These are phyloP conservation scores for Pneumocystis sp. DNA, from an alignment of 1,139 yeast genomes.

Conservation along the genomic window DNA sequence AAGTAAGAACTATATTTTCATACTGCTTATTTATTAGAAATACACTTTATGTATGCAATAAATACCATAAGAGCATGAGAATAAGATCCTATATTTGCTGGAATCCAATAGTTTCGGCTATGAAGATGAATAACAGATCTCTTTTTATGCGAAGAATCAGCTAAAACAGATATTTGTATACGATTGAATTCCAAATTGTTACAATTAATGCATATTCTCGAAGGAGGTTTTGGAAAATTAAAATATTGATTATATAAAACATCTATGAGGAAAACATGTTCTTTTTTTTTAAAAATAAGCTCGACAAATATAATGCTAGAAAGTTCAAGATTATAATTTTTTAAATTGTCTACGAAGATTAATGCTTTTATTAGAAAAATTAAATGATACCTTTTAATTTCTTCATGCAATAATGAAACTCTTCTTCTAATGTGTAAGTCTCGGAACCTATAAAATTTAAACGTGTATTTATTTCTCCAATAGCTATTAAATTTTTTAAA, in stretches of 20 bases:
- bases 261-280: not conserved
- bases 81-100: constrained; percentile 94
- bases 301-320: not conserved
- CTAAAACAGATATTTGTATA: constrained; percentile 25
- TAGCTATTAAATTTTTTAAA: not conserved
- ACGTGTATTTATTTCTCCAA: not conserved
- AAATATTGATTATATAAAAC: constrained; percentile 31
- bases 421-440: not conserved
- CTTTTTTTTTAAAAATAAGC: not conserved
- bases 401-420: not conserved
- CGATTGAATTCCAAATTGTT: constrained; percentile 26
- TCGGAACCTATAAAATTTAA: not conserved
- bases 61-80: constrained; percentile 53
- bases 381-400: not conserved
- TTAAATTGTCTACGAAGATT: not conserved
- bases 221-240: constrained; percentile 54
- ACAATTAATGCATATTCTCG: constrained; percentile 72
- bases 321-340: not conserved
- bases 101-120: constrained; percentile 93
- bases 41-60: not conserved
- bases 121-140: constrained; percentile 74
- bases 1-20: constrained; percentile 41
- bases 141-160: not conserved
- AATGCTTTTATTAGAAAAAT: not conserved
- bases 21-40: constrained; percentile 17